These are phyloP conservation scores for Trypanosoma melophagium DNA, from an alignment of 208 protist genomes.

Conservation along the genomic window DNA sequence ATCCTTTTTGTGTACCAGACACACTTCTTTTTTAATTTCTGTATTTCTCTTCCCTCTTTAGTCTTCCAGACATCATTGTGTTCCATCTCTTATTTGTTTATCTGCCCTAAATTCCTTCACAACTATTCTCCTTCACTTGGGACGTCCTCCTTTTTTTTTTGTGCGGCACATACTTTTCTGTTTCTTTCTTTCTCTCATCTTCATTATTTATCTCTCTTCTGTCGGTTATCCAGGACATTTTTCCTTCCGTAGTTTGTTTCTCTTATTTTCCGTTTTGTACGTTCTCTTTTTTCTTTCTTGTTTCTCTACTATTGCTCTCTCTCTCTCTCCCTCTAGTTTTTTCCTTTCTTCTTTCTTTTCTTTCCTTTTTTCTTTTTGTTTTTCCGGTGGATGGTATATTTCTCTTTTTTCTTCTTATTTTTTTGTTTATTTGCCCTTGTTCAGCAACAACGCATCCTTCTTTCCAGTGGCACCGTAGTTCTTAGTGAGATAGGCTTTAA, in stretches of 20 bases:
- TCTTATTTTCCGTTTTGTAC: neutral
- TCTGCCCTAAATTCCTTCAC: neutral
- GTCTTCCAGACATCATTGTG: neutral
- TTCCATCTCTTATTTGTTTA: conserved; percentile 1
- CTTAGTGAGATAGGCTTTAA: conserved; percentile 37
- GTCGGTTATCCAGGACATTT: too few relatives aligned
- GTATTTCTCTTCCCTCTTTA: neutral
- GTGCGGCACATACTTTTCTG: neutral
- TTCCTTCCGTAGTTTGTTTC: too few relatives aligned
- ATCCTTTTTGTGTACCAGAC: neutral
- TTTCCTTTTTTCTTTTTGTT: neutral
- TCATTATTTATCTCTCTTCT: neutral
- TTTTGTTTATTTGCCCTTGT: conserved; percentile 16
- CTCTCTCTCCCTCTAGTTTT: neutral
- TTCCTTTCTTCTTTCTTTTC: neutral
- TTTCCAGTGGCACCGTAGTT: conserved; percentile 25
- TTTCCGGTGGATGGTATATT: neutral
- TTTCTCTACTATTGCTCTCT: neutral
- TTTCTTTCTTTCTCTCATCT: neutral
- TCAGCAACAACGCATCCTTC: conserved; percentile 14
- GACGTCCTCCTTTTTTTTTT: neutral
- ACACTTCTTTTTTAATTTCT: neutral
- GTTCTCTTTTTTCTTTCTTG: conserved; percentile 4
- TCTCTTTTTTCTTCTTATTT: neutral
- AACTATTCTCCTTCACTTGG: neutral